phyloP scores from a whole-genome alignment of 768 basidiomycete genomes.

The Bullera alba region DNA sequence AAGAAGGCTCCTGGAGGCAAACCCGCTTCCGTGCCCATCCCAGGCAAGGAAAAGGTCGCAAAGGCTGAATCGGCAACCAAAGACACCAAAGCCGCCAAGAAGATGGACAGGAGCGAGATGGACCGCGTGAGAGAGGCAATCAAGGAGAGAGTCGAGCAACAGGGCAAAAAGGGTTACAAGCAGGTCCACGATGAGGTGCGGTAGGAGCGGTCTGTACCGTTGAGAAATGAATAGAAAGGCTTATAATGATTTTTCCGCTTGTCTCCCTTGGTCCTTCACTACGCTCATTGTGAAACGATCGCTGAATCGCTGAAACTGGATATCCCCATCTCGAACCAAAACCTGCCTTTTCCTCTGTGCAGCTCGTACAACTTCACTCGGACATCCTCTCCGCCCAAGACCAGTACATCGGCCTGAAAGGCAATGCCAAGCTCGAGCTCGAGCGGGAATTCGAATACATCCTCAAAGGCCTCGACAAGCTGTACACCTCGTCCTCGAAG shows the following conservation, averaged over 20 bases:
- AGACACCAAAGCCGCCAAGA: neutral
- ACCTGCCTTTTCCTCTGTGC: neutral
- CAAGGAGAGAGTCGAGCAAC: conserved; percentile 6
- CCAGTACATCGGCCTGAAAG: conserved; percentile 13
- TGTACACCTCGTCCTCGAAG: conserved; percentile 20
- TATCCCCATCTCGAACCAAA: neutral
- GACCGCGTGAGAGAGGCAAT: conserved; percentile 4
- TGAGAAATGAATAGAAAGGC: neutral
- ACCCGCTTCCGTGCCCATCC: conserved; percentile 17
- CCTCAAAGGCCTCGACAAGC: conserved; percentile 34
- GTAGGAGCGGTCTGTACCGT: neutral
- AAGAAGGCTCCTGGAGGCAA: neutral
- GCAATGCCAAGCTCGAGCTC: conserved; percentile 16
- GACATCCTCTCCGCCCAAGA: conserved; percentile 5
- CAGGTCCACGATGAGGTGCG: conserved; percentile 4
- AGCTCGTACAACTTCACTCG: conserved; percentile 1
- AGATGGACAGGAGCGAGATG: conserved; percentile 13
- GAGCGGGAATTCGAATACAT: conserved; percentile 32
- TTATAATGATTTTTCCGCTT: neutral
- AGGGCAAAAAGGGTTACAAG: conserved; percentile 13
- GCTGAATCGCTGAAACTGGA: neutral
- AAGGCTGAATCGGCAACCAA: neutral
- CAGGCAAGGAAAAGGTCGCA: conserved; percentile 9
- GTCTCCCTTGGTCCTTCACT: neutral
- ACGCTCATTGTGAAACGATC: too few species aligned